Base-by-base conservation (phyloP, 2,329 filamentous ascomycete species). In the Aspergillus piperis region DNA sequence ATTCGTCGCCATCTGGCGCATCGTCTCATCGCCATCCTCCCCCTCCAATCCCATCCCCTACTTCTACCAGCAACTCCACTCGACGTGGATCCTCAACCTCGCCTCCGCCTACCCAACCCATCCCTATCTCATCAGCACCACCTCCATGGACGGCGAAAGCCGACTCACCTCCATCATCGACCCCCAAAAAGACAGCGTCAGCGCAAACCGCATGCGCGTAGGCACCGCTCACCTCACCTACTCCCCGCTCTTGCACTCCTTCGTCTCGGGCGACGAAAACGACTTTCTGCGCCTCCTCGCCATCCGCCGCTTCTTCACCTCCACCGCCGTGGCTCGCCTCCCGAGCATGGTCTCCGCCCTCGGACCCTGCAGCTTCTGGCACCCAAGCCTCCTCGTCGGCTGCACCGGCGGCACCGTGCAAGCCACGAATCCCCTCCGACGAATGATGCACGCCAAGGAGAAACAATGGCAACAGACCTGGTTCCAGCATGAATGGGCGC, bases 401-500 rank as follows among this genome's bases (percentile, higher is more conserved):
- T 81, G 79, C 21, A 78, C 81, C 0, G 80, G 80, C 41, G 86
- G 86, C 0, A 77, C 78, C 17, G 81, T 85, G 0, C 69, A 80
- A 7, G 78, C 77, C 1, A 80, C 78, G 2, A 87, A 86, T 65
- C 82, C 83, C 0, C 69, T 86, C 38, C 76, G 78, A 8, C 79
- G 82, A 47, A 70, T 85, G 2, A 63, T 83, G 17, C 81, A 82
- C 58, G 71, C 76, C 13, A 86, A 84, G 63, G 77, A 78, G 8
- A 74, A 77, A 8, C 78, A 81, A 10, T 85, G 79, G 76, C 79
- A 84, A 59, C 83, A 85, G 63, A 80, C 75, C 6, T 86, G 85
- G 82, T 87, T 87, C 64, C 71, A 75, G 23, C 84, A 87, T 65
- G 83, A 86, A 58, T 88, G 84, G 83, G 69, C 70, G 5, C 72